phyloP scores from a whole-genome alignment of 139 green algal species.

The Spirogloea muscicola region DNA sequence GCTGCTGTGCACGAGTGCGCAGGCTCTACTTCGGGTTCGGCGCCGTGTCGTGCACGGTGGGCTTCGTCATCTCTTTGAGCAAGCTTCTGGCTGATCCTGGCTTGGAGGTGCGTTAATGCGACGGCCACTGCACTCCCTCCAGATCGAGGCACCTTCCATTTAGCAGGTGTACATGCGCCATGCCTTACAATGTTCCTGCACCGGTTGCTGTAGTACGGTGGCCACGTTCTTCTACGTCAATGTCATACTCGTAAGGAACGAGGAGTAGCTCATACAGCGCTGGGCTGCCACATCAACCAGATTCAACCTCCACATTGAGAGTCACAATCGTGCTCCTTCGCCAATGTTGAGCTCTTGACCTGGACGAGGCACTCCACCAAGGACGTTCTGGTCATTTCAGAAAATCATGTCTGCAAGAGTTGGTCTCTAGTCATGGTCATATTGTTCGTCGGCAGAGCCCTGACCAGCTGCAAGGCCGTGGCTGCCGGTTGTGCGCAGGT shows the following conservation, averaged over 20 bases:
- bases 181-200: too few species aligned
- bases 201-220: not conserved
- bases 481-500: conserved; percentile 3
- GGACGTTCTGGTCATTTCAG: too few species aligned
- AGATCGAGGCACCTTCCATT: not conserved
- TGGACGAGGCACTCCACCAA: too few species aligned
- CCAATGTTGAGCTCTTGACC: too few species aligned
- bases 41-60: conserved; percentile 21
- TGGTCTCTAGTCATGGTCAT: too few species aligned
- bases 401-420: too few species aligned
- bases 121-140: not conserved
- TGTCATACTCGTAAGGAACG: not conserved
- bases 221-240: not conserved
- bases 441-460: not conserved
- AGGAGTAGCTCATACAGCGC: too few species aligned
- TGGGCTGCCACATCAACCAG: too few species aligned
- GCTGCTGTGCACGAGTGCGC: too few species aligned
- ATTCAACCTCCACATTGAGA: too few species aligned
- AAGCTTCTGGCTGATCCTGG: conserved; percentile 19
- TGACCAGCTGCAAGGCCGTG: not conserved
- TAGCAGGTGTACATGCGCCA: too few species aligned
- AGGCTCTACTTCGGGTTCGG: conserved; percentile 28
- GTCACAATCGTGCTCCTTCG: too few species aligned
- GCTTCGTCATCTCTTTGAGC: not conserved
- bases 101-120: conserved; percentile 14